These are phyloP conservation scores for Papiliotrema nemorosa DNA, from an alignment of 1,284 basidiomycete genomes.

Conservation along the genomic window DNA sequence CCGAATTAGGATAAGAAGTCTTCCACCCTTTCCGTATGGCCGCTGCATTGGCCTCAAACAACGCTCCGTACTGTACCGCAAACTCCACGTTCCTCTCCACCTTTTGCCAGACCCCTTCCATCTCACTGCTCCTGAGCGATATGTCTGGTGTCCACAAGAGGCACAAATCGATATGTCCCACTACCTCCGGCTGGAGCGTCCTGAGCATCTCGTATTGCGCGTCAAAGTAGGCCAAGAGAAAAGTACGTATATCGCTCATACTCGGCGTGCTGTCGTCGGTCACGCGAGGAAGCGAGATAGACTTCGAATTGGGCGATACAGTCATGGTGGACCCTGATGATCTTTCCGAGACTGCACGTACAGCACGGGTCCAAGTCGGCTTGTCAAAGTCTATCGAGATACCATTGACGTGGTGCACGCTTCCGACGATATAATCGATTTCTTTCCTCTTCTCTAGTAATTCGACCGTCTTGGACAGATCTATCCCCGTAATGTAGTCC, in stretches of 20 bases:
- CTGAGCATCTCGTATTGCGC: slow-evolving; percentile 68
- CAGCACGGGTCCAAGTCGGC: slow-evolving; percentile 31
- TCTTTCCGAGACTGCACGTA: slow-evolving; percentile 8
- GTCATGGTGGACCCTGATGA: slow-evolving; percentile 12
- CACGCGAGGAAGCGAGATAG: neutral
- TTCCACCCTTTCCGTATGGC: slow-evolving; percentile 89
- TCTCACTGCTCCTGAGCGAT: slow-evolving; percentile 51
- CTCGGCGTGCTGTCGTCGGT: neutral
- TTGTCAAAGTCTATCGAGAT: slow-evolving; percentile 92
- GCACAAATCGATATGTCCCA: slow-evolving; percentile 91
- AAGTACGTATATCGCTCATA: slow-evolving; percentile 11
- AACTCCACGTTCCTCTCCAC: slow-evolving; percentile 71
- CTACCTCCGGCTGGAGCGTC: slow-evolving; percentile 75
- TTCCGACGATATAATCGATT: slow-evolving; percentile 90
- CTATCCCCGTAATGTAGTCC: slow-evolving; percentile 72
- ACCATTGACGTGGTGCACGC: slow-evolving; percentile 82
- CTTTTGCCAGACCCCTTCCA: slow-evolving; percentile 61
- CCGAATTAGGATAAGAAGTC: slow-evolving; percentile 74
- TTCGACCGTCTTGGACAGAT: slow-evolving; percentile 55
- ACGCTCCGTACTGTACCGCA: slow-evolving; percentile 76
- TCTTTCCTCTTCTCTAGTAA: slow-evolving; percentile 57
- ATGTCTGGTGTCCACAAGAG: slow-evolving; percentile 69
- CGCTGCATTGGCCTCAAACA: slow-evolving; percentile 92
- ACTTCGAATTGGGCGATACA: neutral
- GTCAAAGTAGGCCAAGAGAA: slow-evolving; percentile 75